Evolutionary conservation across 2,329 filamentous ascomycete genomes (phyloP).

Genomic region (Ophiostoma perfectum): DNA sequence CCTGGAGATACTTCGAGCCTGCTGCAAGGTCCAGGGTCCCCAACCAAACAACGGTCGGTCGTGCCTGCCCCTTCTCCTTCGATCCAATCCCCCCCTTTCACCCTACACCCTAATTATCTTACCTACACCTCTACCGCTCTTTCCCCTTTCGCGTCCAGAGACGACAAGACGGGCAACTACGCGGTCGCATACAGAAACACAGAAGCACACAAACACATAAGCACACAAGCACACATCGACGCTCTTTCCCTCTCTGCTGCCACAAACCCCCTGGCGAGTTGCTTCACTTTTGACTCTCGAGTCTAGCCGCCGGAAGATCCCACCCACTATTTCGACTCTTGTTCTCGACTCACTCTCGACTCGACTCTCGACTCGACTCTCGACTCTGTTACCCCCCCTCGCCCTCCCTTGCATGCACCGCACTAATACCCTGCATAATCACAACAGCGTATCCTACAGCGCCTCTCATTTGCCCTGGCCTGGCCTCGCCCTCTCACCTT

Average conservation of each 20-base stretch:
- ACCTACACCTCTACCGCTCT: conserved; percentile 4
- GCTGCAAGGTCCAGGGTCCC: conserved; percentile 1
- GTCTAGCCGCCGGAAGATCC: background rate
- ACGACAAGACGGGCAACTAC: background rate
- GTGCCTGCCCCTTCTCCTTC: conserved; percentile 10
- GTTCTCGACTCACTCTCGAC: too few species aligned
- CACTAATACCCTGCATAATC: background rate
- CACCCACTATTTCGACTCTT: too few species aligned
- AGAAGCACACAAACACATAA: background rate
- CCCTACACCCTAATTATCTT: background rate
- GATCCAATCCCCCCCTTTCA: too few species aligned
- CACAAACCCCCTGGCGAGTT: background rate
- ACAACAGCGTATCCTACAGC: background rate
- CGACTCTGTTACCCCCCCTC: too few species aligned
- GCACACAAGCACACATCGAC: background rate
- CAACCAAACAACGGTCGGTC: conserved; percentile 7
- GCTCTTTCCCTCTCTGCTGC: background rate
- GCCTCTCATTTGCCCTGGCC: conserved; percentile 1
- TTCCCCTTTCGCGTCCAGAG: conserved; percentile 6
- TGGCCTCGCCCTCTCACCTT: background rate
- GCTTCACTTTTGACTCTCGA: conserved; percentile 6
- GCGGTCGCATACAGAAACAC: background rate
- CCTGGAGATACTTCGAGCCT: background rate
- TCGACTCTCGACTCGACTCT: too few species aligned
- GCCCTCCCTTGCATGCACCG: background rate